Conservation (phyloP, 305 asterid species). For the Fraxinus angustifolia region DNA sequence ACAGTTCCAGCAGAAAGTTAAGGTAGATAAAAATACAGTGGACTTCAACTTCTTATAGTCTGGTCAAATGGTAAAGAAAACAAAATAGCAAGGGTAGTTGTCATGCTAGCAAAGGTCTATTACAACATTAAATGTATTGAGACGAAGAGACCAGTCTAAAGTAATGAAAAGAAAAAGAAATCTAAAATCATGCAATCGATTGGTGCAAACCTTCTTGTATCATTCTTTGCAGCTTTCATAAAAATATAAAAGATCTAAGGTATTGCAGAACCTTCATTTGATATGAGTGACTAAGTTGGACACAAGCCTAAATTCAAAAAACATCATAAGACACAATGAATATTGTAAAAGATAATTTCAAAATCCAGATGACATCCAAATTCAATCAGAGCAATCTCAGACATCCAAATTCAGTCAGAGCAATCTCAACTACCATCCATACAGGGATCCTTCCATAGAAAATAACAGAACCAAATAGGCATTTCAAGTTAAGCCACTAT, state of each 20-base stretch:
- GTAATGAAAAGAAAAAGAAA: background rate
- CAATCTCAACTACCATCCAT: background rate
- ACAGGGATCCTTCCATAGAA: background rate
- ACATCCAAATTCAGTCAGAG: background rate
- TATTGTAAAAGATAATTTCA: background rate
- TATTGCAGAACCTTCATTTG: background rate
- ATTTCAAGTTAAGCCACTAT: background rate
- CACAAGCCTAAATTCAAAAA: background rate
- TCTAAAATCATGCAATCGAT: background rate
- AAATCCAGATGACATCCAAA: background rate
- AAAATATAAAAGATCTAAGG: background rate
- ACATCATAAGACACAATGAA: background rate
- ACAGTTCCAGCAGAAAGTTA: background rate
- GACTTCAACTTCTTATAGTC: background rate
- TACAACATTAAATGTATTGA: background rate
- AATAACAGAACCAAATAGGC: background rate
- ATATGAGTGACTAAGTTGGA: background rate
- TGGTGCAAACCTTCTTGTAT: background rate
- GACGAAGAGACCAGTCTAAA: background rate
- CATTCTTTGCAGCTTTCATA: background rate
- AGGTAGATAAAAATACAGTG: background rate
- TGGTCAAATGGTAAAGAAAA: background rate
- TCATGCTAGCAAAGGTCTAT: background rate
- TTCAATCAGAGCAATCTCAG: background rate
- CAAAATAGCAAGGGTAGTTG: background rate